Evolutionary conservation across 163 green algal genomes (phyloP).

Genomic region (Scenedesmus sp.): DNA sequence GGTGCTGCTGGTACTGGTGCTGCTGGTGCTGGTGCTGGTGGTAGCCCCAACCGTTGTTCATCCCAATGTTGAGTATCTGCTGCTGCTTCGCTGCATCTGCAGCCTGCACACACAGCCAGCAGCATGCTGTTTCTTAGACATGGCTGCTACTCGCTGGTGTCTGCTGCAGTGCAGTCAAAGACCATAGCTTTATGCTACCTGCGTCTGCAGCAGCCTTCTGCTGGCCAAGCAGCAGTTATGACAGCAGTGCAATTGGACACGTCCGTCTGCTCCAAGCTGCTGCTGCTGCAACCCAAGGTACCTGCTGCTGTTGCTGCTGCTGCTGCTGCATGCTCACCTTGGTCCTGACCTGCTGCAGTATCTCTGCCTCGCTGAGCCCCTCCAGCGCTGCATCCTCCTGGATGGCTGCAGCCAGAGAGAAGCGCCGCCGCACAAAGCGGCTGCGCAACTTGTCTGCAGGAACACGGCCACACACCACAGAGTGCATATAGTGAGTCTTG

Average conservation of each 20-base stretch:
- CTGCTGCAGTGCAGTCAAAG: too few species aligned
- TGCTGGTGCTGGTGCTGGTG: background rate
- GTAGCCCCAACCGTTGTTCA: background rate
- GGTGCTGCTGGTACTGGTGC: background rate
- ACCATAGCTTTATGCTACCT: too few species aligned
- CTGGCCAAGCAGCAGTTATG: background rate
- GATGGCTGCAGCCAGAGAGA: constrained; percentile 38
- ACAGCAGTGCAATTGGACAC: background rate
- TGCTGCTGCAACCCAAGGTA: background rate
- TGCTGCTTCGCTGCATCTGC: constrained; percentile 27
- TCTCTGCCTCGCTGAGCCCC: constrained; percentile 29
- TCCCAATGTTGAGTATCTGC: constrained; percentile 8
- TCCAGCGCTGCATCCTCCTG: constrained; percentile 41
- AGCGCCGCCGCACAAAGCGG: constrained; percentile 8
- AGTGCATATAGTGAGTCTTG: background rate
- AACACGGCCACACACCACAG: background rate
- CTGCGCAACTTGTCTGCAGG: constrained; percentile 28
- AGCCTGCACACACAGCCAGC: background rate
- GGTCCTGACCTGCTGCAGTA: constrained; percentile 32
- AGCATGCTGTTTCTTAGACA: background rate
- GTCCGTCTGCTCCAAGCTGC: too few species aligned
- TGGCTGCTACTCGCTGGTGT: background rate
- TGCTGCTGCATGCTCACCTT: constrained; percentile 12
- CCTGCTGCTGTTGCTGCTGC: background rate
- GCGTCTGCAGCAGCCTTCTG: background rate